phyloP scores from a whole-genome alignment of 768 basidiomycete genomes.

The Cystofilobasidium capitatum region DNA sequence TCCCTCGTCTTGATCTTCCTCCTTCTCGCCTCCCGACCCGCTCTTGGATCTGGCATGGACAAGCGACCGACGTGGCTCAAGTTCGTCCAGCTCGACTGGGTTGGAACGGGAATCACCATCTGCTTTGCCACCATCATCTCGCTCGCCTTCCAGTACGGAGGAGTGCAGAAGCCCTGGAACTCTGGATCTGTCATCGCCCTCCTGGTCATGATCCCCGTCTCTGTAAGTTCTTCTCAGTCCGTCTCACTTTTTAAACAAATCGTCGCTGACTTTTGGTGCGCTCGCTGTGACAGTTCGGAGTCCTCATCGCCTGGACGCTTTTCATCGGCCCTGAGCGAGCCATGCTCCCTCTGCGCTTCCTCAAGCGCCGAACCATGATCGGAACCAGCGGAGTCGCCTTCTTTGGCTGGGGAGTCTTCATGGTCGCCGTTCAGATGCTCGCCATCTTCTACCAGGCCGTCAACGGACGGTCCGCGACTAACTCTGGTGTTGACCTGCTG shows the following conservation, averaged over 20 bases:
- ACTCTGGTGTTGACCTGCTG: conserved; percentile 21
- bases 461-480: conserved; percentile 17
- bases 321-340: conserved; percentile 15
- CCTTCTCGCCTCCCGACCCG: conserved; percentile 7
- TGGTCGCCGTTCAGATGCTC: conserved; percentile 20
- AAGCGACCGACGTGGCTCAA: background rate
- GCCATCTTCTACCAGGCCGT: conserved; percentile 22
- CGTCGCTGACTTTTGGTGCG: too few relatives aligned
- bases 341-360: conserved; percentile 13
- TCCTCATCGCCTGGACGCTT: conserved; percentile 18
- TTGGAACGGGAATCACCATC: conserved; percentile 11
- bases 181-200: conserved; percentile 15
- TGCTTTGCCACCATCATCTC: background rate
- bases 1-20: conserved; percentile 10
- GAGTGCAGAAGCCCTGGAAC: conserved; percentile 7
- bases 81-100: conserved; percentile 24
- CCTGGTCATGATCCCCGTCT: conserved; percentile 22
- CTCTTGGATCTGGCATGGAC: conserved; percentile 12
- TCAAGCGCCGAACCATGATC: conserved; percentile 11
- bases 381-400: background rate
- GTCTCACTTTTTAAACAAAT: too few relatives aligned
- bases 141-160: conserved; percentile 14
- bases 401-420: conserved; percentile 11
- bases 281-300: too few relatives aligned
- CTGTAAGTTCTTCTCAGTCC: too few relatives aligned